These are phyloP conservation scores for Pseudogymnoascus sp. DNA, from an alignment of 2,329 filamentous ascomycete species.

Conservation along the genomic window DNA sequence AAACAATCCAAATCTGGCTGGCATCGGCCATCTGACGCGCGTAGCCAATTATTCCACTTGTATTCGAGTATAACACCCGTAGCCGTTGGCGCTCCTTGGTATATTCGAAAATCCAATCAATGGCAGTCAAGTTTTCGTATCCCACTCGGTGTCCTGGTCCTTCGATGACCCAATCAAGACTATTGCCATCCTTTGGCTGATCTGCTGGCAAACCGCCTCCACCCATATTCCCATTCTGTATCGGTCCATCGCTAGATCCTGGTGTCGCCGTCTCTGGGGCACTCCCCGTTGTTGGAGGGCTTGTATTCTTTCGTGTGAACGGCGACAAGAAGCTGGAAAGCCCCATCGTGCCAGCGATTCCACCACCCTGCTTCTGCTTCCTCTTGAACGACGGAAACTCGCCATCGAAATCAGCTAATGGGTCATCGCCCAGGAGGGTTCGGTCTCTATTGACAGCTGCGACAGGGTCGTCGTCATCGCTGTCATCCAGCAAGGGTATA, in stretches of 20 bases:
- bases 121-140: slow-evolving; percentile 93
- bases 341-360: not conserved
- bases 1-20: slow-evolving; percentile 84
- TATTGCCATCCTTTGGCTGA: slow-evolving; percentile 37
- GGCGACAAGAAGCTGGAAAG: slow-evolving; percentile 22
- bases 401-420: slow-evolving; percentile 40
- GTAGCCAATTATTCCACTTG: slow-evolving; percentile 64
- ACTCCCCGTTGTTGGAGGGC: slow-evolving; percentile 18
- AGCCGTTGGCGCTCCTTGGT: slow-evolving; percentile 88
- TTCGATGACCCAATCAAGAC: slow-evolving; percentile 79
- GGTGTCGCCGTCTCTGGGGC: slow-evolving; percentile 21
- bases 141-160: slow-evolving; percentile 82
- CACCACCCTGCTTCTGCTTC: slow-evolving; percentile 40
- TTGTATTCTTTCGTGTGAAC: slow-evolving; percentile 18
- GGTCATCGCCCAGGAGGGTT: slow-evolving; percentile 45
- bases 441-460: slow-evolving; percentile 21
- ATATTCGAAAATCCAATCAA: slow-evolving; percentile 99
- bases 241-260: slow-evolving; percentile 12
- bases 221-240: slow-evolving; percentile 15
- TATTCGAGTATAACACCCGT: slow-evolving; percentile 62
- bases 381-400: slow-evolving; percentile 63
- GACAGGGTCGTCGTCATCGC: slow-evolving; percentile 31
- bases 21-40: slow-evolving; percentile 67
- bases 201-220: slow-evolving; percentile 13
- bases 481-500: slow-evolving; percentile 29